Evolutionary conservation across 2,329 filamentous ascomycete species (phyloP), one percentile per base, ranked within the genome.

Genomic region (Botrytis elliptica): DNA sequence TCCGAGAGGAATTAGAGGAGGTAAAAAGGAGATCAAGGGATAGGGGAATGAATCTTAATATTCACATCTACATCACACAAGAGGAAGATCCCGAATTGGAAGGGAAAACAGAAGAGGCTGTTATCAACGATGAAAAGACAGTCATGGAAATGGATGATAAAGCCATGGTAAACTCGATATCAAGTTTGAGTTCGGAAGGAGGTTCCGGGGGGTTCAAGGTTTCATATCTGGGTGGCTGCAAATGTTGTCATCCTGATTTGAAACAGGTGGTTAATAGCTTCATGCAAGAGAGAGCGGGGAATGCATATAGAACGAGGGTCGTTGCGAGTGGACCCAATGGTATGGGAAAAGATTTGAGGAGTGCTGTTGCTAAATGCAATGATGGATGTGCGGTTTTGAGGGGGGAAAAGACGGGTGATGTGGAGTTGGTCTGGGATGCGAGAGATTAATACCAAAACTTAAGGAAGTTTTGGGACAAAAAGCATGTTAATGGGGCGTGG

Each of bases 281-380:
- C 76, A 83, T 88, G 6, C 82, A 82, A 0, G 78, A 80, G 2
- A 87, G 86, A 0, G 80, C 84, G 0, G 78, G 80, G 18, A 67
- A 79, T 4, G 75, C 71, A 0, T 88, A 88, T 0, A 81, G 86
- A 20, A 89, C 88, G 0, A 83, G 84, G 0, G 88, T 92, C 0
- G 85, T 89, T 78, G 89, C 86, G 0, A 91, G 89, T 77, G 89
- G 90, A 0, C 90, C 90, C 1, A 84, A 85, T 0, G 83, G 85
- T 1, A 89, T 92, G 87, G 85, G 90, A 9, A 84, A 83, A n/a
- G 88, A 89, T 71, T 77, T 91, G 73, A 83, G 89, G 40, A 80
- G 75, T 7, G 85, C 85, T 2, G 88, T 91, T 7, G 88, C 89
- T 1, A 77, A 77, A 12, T 85, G 84, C 59, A 91, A 90, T 79